Conservation (phyloP, 108 stramenopile species). For the Skeletonema costatum region DNA sequence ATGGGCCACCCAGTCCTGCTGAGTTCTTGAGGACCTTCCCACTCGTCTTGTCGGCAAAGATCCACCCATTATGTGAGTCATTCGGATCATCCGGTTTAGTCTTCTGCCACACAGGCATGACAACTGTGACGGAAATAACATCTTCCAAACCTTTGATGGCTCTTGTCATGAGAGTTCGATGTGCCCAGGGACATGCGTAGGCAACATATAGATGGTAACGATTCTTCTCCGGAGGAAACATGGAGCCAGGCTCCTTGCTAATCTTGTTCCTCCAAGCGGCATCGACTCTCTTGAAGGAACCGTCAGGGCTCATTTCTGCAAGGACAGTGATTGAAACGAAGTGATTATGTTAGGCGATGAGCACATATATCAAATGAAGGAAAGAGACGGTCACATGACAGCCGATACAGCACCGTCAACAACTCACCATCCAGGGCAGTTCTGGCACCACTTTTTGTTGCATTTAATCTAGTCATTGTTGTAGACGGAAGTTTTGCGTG, state of each 20-base stretch:
- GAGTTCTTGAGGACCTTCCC: constrained; percentile 50
- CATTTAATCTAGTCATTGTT: too few relatives aligned
- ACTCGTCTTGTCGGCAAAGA: constrained; percentile 68
- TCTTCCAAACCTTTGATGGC: constrained; percentile 91
- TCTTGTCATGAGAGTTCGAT: constrained; percentile 86
- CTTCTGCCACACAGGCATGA: constrained; percentile 85
- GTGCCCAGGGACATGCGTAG: constrained; percentile 81
- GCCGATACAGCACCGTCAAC: too few relatives aligned
- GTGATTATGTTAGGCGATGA: too few relatives aligned
- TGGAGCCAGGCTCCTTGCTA: constrained; percentile 45
- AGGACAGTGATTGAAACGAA: constrained; percentile 12
- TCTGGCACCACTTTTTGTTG: too few relatives aligned
- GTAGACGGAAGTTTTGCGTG: too few relatives aligned
- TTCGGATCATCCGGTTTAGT: constrained; percentile 78
- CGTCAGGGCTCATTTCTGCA: constrained; percentile 36
- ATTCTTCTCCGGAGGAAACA: constrained; percentile 71
- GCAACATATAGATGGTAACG: constrained; percentile 83
- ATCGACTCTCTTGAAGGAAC: constrained; percentile 55
- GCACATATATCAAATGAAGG: too few relatives aligned
- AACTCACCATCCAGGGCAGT: too few relatives aligned
- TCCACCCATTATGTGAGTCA: constrained; percentile 94
- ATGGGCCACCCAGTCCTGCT: constrained; percentile 71
- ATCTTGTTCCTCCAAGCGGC: constrained; percentile 69
- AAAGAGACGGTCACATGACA: too few relatives aligned
- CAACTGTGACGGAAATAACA: constrained; percentile 80